Evolutionary conservation across 2,329 filamentous ascomycete genomes (phyloP).

Genomic region (Fusarium sp.): DNA sequence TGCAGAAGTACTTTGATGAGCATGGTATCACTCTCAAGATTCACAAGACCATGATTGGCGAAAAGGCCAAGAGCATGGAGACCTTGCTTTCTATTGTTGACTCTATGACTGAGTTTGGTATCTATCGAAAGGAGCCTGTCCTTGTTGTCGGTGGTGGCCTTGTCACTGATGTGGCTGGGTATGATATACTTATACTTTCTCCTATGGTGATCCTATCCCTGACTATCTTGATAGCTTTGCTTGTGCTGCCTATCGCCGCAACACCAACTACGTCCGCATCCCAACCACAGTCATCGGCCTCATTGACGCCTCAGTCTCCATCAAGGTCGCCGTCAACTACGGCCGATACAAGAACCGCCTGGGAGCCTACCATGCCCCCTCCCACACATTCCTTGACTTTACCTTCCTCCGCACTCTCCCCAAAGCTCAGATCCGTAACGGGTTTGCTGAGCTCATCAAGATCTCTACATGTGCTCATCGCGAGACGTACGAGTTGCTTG

Average conservation of each 20-base stretch:
- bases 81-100: constrained; percentile 77
- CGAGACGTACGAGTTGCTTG: constrained; percentile 74
- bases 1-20: constrained; percentile 76
- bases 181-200: constrained; percentile 50
- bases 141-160: constrained; percentile 76
- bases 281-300: constrained; percentile 81
- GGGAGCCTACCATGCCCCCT: constrained; percentile 78
- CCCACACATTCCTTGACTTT: constrained; percentile 80
- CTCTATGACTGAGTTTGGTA: constrained; percentile 80
- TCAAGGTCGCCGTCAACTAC: constrained; percentile 84
- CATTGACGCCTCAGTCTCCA: constrained; percentile 80
- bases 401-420: constrained; percentile 77
- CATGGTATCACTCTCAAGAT: constrained; percentile 72
- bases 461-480: constrained; percentile 78
- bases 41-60: constrained; percentile 80
- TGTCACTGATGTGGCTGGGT: constrained; percentile 81
- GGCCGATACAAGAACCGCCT: constrained; percentile 81
- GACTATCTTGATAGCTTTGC: constrained; percentile 65
- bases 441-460: constrained; percentile 81
- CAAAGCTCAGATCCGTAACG: constrained; percentile 76
- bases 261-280: constrained; percentile 79
- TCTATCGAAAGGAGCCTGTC: constrained; percentile 76
- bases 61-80: constrained; percentile 80
- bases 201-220: neutral
- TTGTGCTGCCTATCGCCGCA: constrained; percentile 78